Evolutionary conservation across 805 yeast genomes (phyloP), one percentile per base, ranked within the genome.

Genomic region (Yarrowia sp.): DNA sequence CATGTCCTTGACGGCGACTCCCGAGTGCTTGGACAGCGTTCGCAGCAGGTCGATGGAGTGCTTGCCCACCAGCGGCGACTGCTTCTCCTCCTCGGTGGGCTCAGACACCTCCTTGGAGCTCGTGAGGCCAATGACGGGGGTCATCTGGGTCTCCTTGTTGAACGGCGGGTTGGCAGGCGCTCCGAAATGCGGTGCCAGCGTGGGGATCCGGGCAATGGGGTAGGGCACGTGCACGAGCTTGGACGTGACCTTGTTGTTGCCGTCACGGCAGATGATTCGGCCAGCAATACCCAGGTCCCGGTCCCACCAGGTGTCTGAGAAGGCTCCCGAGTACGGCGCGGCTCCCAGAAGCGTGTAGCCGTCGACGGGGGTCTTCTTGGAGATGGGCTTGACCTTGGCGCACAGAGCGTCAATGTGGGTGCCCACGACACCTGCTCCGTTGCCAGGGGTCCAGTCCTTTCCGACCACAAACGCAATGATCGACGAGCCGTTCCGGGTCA

Each of bases 261-360:
- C 77, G 38, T 77, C 77, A 72, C 80, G 83, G 67, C 86, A 84
- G 70, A 89, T 79, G 22, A 91, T 84, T 70, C 91, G 82, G 58
- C 97, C 97, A 53, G 91, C 96, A 69, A 90, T 77, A 42, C 94
- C 93, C 69, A 90, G 83, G 76, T 91, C 97, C 77, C 96, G 83
- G 77, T 90, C 96, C 82, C 89, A 86, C 95, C 97, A 90, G 26
- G 83, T 76, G 26, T 82, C 82, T 26, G 82, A 81, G 73, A 89
- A 77, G 2, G 90, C 88, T 42, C 93, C 92, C 22, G 89, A 87
- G 76, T 91, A 91, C 0, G 92, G 91, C 0, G 95, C 93, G 36
- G 89, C 90, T 5, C 94, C 97, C 26, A 90, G 80, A 48, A 87
- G 79, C 59, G 88, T 89, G 76, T 84, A 90, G 32, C 96, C 96